Conservation (phyloP, 2,329 filamentous ascomycete species). For the Claviceps digitariae region DNA sequence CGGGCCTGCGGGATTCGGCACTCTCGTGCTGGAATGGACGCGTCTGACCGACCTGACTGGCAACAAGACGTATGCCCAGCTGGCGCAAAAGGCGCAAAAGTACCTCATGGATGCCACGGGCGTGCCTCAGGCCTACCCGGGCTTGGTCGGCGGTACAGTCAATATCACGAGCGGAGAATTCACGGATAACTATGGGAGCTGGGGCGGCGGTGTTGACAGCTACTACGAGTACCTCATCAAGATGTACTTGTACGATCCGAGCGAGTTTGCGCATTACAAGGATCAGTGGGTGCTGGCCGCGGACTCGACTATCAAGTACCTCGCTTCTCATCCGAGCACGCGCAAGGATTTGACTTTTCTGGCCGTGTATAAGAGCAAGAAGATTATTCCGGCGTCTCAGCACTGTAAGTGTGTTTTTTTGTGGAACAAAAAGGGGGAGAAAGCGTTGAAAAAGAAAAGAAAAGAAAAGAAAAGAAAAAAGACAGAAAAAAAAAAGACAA, state of each 20-base stretch:
- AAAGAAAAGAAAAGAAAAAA: too few species aligned
- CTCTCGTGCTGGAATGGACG: conserved; percentile 74
- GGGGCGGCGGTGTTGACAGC: conserved; percentile 64
- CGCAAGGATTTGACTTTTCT: conserved; percentile 62
- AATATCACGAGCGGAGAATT: conserved; percentile 54
- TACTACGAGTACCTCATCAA: conserved; percentile 89
- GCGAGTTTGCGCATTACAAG: conserved; percentile 48
- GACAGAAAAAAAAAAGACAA: neutral
- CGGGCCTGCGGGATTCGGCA: conserved; percentile 63
- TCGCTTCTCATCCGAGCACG: conserved; percentile 52
- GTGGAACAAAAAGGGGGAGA: too few species aligned
- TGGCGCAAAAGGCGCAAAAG: conserved; percentile 54
- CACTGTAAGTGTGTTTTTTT: conserved; percentile 28
- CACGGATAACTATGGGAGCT: conserved; percentile 52
- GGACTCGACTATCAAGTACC: conserved; percentile 59
- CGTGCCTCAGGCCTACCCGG: conserved; percentile 57
- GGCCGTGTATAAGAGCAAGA: conserved; percentile 37
- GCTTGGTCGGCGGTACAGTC: conserved; percentile 57
- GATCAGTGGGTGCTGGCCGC: conserved; percentile 65
- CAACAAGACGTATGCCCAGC: conserved; percentile 48
- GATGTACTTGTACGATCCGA: conserved; percentile 70
- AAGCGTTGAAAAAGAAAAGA: neutral
- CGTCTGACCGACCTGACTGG: conserved; percentile 63
- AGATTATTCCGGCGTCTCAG: conserved; percentile 30
- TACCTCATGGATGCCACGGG: conserved; percentile 54